A percentile compares a stretch with the other conserved stretches of the same genome.
These are phyloP conservation scores for Apophysomyces trapeziformis DNA, from an alignment of 371 early-diverging fungal genomes.

Conservation along the genomic window DNA sequence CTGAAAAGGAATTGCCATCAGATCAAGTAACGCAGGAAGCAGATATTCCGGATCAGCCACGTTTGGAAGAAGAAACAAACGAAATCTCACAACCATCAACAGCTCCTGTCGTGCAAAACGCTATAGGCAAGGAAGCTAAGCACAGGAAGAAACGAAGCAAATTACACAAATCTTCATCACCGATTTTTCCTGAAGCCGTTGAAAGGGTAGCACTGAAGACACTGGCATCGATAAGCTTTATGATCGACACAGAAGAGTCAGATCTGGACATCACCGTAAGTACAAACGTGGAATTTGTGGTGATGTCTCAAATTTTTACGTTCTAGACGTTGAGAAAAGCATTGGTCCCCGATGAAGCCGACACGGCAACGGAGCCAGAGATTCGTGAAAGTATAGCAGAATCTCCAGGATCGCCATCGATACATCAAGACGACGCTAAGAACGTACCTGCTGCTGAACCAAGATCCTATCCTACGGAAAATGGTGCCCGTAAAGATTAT, in stretches of 20 bases:
- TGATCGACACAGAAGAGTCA: conserved; percentile 27
- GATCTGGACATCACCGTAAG: conserved; percentile 16
- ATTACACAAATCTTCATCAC: conserved; percentile 22
- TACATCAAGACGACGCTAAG: no score
- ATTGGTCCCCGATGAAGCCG: neutral
- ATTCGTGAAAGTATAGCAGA: neutral
- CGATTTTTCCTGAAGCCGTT: conserved; percentile 36
- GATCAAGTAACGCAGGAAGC: neutral
- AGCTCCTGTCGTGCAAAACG: neutral
- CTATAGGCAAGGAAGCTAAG: neutral
- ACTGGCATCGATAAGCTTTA: conserved; percentile 36
- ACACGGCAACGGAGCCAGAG: neutral
- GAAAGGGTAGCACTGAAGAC: conserved; percentile 32
- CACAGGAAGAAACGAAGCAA: conserved; percentile 8
- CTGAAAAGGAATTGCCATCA: neutral
- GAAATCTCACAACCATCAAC: neutral
- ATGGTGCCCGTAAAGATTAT: neutral
- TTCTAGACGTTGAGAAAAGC: neutral
- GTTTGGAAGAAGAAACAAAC: neutral
- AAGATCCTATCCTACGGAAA: neutral
- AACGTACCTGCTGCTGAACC: no score
- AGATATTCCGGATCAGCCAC: neutral
- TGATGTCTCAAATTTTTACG: neutral
- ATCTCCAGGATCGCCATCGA: no score
- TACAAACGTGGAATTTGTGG: neutral